Evolutionary conservation across 2,329 filamentous ascomycete species (phyloP).

Genomic region (Daldinia sp.): DNA sequence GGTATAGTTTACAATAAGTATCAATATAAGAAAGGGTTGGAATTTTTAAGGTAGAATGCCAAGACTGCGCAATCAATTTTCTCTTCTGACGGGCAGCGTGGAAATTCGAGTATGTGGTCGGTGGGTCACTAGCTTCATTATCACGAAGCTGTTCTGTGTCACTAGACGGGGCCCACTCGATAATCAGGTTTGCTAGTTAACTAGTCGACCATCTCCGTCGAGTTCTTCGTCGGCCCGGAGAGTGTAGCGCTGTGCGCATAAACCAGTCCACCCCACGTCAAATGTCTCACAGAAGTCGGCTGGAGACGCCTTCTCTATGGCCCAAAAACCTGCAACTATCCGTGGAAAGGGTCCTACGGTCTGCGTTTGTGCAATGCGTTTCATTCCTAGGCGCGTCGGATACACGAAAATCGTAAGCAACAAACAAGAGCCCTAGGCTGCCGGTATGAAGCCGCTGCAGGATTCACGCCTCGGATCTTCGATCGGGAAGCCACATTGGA

Average conservation of each 20-base stretch:
- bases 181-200: constrained; percentile 10
- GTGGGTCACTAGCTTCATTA: neutral
- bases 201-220: constrained; percentile 13
- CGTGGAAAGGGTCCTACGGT: constrained; percentile 25
- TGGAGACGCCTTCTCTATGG: constrained; percentile 34
- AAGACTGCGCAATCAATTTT: too few relatives aligned
- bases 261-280: constrained; percentile 29
- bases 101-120: neutral
- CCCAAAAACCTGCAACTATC: constrained; percentile 32
- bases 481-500: constrained; percentile 28
- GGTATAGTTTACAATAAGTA: too few relatives aligned
- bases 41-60: too few relatives aligned
- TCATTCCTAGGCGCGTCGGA: constrained; percentile 31
- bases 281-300: constrained; percentile 34
- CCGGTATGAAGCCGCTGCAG: constrained; percentile 10
- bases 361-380: constrained; percentile 27
- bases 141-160: constrained; percentile 9
- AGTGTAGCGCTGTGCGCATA: constrained; percentile 26
- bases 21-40: too few relatives aligned
- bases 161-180: constrained; percentile 7
- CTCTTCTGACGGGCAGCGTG: too few relatives aligned
- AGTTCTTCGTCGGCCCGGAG: constrained; percentile 21
- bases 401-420: constrained; percentile 28
- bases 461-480: constrained; percentile 28
- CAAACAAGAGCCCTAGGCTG: constrained; percentile 21